Percentiles rank a stretch among this genome's conserved stretches.
These are phyloP conservation scores for Fusarium euwallaceae DNA, from an alignment of 2,329 filamentous ascomycete species.

Conservation along the genomic window DNA sequence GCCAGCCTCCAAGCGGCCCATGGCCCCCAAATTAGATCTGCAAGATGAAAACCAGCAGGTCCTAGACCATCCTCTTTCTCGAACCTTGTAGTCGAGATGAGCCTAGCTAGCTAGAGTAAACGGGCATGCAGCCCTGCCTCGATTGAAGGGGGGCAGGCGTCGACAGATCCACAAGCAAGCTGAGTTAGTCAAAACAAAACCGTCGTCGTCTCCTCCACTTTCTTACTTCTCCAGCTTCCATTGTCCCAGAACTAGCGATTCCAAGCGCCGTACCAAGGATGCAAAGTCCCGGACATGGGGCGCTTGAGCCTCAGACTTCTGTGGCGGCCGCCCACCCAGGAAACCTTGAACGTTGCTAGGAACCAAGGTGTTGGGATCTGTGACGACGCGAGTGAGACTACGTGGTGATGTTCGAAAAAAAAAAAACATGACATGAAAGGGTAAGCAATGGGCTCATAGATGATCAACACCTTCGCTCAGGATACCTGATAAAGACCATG, in stretches of 20 bases:
- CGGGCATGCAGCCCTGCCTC: neutral
- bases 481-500: neutral
- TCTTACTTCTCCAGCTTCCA: conserved; percentile 11
- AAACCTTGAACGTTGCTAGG: neutral
- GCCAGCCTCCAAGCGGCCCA: conserved; percentile 2
- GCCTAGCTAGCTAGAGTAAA: neutral
- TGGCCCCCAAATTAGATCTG: conserved; percentile 10
- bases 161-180: neutral
- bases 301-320: conserved; percentile 7
- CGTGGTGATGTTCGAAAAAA: neutral
- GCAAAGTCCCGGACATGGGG: neutral
- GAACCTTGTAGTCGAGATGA: neutral
- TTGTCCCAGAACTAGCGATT: neutral
- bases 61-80: neutral
- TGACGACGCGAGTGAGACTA: neutral
- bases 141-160: neutral
- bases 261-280: neutral
- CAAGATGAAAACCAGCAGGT: neutral
- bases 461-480: neutral
- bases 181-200: neutral
- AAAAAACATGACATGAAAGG: neutral
- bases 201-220: neutral
- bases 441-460: neutral
- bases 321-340: neutral
- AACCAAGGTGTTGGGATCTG: neutral